A percentile compares a stretch with the other conserved stretches of the same genome.
Conservation (phyloP, 164 flowering plant genomes). For the Berberis thunbergii region DNA sequence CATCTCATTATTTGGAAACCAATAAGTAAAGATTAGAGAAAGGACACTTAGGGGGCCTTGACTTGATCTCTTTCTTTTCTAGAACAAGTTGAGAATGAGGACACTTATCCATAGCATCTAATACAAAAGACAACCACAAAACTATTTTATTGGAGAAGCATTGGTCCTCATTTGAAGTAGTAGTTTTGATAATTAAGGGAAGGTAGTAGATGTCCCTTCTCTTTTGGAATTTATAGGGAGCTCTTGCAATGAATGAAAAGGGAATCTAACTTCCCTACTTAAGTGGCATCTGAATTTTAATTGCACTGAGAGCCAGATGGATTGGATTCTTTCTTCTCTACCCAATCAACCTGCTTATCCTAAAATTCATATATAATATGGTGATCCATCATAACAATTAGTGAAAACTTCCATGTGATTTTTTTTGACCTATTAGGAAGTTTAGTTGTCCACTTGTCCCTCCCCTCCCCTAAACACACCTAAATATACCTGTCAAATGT, state of each 20-base stretch:
- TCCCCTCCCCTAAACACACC: too few species aligned
- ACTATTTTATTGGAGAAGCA: neutral
- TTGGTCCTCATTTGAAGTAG: neutral
- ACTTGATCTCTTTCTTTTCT: neutral
- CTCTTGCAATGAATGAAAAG: constrained; percentile 1
- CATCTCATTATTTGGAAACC: too few species aligned
- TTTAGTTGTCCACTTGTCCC: too few species aligned
- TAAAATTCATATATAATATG: too few species aligned
- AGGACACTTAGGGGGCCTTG: neutral
- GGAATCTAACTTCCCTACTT: neutral
- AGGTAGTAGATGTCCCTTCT: constrained; percentile 6
- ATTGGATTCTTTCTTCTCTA: neutral
- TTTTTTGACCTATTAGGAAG: too few species aligned
- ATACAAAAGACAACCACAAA: constrained; percentile 7
- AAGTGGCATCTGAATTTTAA: neutral
- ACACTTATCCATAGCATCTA: constrained; percentile 7
- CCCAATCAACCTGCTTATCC: neutral
- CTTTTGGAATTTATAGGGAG: constrained; percentile 9
- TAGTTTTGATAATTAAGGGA: constrained; percentile 5
- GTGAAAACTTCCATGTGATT: neutral
- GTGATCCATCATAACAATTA: neutral
- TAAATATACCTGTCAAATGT: too few species aligned
- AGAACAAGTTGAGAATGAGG: constrained; percentile 8
- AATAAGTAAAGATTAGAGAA: neutral
- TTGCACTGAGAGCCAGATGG: neutral